Evolutionary conservation across 192 early-diverging fungal species (phyloP), one percentile per base, ranked within the genome.

Genomic region (Lunasporangiospora selenospora): DNA sequence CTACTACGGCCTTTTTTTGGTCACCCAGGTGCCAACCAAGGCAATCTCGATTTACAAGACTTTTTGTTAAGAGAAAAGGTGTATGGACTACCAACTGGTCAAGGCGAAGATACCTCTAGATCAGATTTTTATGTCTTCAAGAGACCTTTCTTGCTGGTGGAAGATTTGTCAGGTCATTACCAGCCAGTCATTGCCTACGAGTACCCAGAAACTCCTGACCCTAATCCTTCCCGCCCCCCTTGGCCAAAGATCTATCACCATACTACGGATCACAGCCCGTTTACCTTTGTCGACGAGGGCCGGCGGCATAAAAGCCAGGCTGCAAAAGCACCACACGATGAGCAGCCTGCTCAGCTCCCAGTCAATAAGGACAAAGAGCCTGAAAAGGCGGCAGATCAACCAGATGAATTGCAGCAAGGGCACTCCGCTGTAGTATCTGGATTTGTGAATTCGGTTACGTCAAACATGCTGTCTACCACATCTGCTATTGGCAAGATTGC

Each of bases 341-440:
- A n/a, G n/a, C n/a, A n/a, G n/a, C n/a, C n/a, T n/a, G n/a, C n/a
- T n/a, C n/a, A n/a, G n/a, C n/a, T n/a, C n/a, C n/a, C n/a, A n/a
- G n/a, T n/a, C n/a, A n/a, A n/a, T n/a, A n/a, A n/a, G n/a, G n/a
- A n/a, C n/a, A n/a, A n/a, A n/a, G n/a, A n/a, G n/a, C n/a, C n/a
- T n/a, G n/a, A n/a, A n/a, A n/a, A n/a, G n/a, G n/a, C n/a, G n/a
- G n/a, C n/a, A n/a, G n/a, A n/a, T n/a, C n/a, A n/a, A n/a, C n/a
- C n/a, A n/a, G n/a, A n/a, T n/a, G n/a, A n/a, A n/a, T n/a, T n/a
- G n/a, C n/a, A n/a, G n/a, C n/a, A n/a, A n/a, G n/a, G n/a, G n/a
- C n/a, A n/a, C n/a, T 53, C 56, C n/a, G 53, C 29, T 12, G 27
- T 44, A 8, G 67, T 41, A 2, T 71, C 67, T 19, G 67, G 67